Conservation (phyloP, 345 rosid species). For the Eutrema yunnanense region DNA sequence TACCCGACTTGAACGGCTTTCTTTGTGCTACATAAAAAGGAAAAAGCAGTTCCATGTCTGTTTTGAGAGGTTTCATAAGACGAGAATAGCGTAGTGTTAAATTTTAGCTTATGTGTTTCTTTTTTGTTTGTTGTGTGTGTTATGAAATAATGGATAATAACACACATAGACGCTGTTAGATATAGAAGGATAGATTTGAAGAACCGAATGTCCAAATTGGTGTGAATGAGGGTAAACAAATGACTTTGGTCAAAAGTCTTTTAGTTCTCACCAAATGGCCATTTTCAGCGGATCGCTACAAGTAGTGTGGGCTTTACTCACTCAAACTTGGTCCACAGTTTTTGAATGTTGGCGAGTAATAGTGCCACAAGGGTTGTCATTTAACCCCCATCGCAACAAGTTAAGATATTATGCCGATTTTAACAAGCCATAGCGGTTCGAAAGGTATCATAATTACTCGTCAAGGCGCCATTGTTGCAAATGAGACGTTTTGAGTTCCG, state of each 20-base stretch:
- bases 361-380: no score
- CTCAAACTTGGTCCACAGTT: no score
- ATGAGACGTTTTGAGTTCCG: background rate
- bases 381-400: no score
- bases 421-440: no score
- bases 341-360: no score
- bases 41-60: background rate
- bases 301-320: no score
- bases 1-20: background rate
- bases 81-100: background rate
- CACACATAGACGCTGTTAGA: background rate
- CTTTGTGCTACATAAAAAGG: background rate
- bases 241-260: background rate
- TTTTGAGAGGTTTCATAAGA: background rate
- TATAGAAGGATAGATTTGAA: background rate
- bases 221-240: background rate
- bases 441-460: no score
- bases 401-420: no score
- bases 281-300: no score
- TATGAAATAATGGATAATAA: background rate
- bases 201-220: background rate
- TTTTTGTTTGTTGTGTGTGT: background rate
- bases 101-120: background rate
- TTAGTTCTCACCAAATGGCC: no score
- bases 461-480: background rate